Base-by-base conservation (phyloP, 768 basidiomycete species). In the Rhodotorula sphaerocarpa region DNA sequence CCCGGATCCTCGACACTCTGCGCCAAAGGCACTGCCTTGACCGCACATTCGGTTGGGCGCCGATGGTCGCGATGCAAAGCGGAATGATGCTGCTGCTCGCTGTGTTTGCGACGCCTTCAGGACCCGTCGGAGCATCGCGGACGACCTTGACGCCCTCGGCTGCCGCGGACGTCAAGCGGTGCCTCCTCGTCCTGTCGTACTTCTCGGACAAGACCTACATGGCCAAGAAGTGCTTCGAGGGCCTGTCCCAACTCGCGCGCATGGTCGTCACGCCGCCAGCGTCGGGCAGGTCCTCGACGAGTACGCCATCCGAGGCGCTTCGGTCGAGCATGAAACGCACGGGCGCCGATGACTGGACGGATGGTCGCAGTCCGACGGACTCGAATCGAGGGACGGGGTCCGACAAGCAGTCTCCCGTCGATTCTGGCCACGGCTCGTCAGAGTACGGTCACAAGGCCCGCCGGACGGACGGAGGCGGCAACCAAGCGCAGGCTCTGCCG, bases 1-100 rank as follows among this genome's bases (percentile, higher is more conserved):
- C 81, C 43, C 86, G 85, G 71, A 80, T 90, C 33, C 74, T 86
- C 25, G 86, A 88, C 67, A 76, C 82, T 4, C 79, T 81, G 55
- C 75, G 79, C 52, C 66, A 81, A 50, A 74, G 76, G 10, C 76
- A 55, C 7, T 28, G 70, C n/a, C 64, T 71, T 36, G 25, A 55
- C n/a, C 50, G 58, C 25, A 48, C 54, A 10, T 63, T 39, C 36
- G 18, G 12, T 15, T 69, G 31, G 36, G 55, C 57, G 1, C 60
- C 67, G 2, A 16, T 58, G 25, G 15, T 25, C 7, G 69, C 79
- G 0, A 81, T 82, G 70, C 78, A 78, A 10, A 76, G 81, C 3
- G 79, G 78, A 9, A 77, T 85, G 31, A 79, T 87, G 5, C 77
- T 86, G 10, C 75, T 87, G 45, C 76, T 87, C 65, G 83, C 82